These are phyloP conservation scores for Hymenoscyphus fructigenus DNA, from an alignment of 2,329 filamentous ascomycete genomes.

Conservation along the genomic window DNA sequence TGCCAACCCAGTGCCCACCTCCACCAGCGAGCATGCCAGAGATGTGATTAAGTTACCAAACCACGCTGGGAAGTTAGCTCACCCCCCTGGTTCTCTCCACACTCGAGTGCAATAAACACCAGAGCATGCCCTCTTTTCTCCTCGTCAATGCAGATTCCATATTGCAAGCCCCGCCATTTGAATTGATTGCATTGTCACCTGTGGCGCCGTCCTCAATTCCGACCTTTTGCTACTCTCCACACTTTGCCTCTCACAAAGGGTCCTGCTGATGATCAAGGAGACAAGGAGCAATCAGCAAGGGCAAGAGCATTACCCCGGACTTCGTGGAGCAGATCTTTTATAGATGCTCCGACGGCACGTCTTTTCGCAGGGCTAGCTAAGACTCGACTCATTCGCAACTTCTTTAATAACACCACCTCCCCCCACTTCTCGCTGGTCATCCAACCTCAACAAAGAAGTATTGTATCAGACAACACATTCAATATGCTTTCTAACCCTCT, in stretches of 20 bases:
- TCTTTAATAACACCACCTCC: conserved; percentile 19
- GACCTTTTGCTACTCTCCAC: conserved; percentile 21
- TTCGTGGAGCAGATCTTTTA: conserved; percentile 28
- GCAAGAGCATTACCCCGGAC: conserved; percentile 22
- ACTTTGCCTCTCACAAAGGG: conserved; percentile 27
- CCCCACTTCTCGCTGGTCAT: conserved; percentile 17
- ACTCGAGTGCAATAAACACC: conserved; percentile 30
- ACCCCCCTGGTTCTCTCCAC: conserved; percentile 22
- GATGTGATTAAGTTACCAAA: conserved; percentile 16
- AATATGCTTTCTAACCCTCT: conserved; percentile 65
- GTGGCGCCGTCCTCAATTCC: conserved; percentile 27
- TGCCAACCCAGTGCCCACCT: conserved; percentile 7
- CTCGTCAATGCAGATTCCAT: conserved; percentile 28
- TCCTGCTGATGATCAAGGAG: conserved; percentile 33
- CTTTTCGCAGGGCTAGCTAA: conserved; percentile 16
- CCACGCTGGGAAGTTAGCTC: conserved; percentile 5
- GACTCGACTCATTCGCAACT: conserved; percentile 27
- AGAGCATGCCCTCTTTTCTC: conserved; percentile 28
- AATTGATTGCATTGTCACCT: conserved; percentile 31
- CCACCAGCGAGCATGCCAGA: neutral
- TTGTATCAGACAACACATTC: conserved; percentile 24
- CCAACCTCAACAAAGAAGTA: conserved; percentile 16
- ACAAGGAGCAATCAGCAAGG: conserved; percentile 10
- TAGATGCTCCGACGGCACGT: conserved; percentile 29
- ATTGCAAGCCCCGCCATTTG: conserved; percentile 34